Percentiles rank a stretch among this genome's conserved stretches.
These are phyloP conservation scores for Apiotrichum montevideense DNA, from an alignment of 1,284 basidiomycete species.

Conservation along the genomic window DNA sequence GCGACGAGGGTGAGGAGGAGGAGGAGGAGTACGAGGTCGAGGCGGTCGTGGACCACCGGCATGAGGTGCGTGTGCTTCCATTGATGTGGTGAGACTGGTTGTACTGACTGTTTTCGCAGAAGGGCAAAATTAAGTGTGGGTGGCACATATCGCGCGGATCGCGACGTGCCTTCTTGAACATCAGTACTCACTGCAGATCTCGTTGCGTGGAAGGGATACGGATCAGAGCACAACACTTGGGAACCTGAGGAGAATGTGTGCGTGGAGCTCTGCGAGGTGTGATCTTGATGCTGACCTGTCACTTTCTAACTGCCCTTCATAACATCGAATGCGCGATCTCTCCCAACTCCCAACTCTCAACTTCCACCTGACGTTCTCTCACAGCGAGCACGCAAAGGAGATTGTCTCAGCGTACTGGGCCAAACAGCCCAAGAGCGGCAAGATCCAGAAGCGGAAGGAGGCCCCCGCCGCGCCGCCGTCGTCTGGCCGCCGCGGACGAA, in stretches of 20 bases:
- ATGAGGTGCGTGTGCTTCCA: constrained; percentile 19
- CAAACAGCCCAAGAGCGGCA: constrained; percentile 13
- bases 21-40: constrained; percentile 35
- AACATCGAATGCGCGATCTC: too few relatives aligned
- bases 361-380: too few relatives aligned
- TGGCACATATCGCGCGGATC: background rate
- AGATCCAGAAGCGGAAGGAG: constrained; percentile 19
- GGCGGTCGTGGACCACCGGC: constrained; percentile 20
- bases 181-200: constrained; percentile 27
- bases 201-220: constrained; percentile 47
- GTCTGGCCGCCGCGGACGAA: constrained; percentile 6
- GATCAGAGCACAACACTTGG: constrained; percentile 45
- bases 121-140: constrained; percentile 20
- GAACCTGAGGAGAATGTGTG: constrained; percentile 43
- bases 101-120: background rate
- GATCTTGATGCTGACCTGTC: too few relatives aligned
- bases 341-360: too few relatives aligned
- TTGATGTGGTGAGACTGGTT: too few relatives aligned
- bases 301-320: too few relatives aligned
- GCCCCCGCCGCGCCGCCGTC: constrained; percentile 36
- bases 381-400: constrained; percentile 33
- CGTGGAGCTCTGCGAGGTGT: constrained; percentile 3
- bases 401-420: constrained; percentile 37
- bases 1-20: constrained; percentile 19
- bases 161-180: too few relatives aligned